Conservation (phyloP, 257 asterid genomes). For the Solanum tacnaense region DNA sequence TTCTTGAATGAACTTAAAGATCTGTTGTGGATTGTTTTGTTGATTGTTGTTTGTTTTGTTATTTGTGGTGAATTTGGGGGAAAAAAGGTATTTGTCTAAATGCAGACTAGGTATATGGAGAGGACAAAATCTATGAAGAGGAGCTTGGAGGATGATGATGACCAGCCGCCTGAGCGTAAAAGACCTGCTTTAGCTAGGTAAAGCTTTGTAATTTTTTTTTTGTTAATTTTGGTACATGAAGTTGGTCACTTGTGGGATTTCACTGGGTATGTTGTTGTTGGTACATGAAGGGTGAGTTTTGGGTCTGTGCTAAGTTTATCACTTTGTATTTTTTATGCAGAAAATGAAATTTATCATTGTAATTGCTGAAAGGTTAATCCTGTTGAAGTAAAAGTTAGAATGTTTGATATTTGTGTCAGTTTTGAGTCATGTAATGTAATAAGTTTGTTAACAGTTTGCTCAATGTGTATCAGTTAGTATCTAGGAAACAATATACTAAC, state of each 20-base stretch:
- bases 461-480: not conserved
- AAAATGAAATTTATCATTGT: not conserved
- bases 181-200: constrained; percentile 54
- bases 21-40: not conserved
- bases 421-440: not conserved
- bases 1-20: not conserved
- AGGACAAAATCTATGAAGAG: constrained; percentile 77
- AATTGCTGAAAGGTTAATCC: not conserved
- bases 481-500: not conserved
- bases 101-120: constrained; percentile 90
- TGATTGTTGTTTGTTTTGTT: constrained; percentile 1
- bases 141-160: constrained; percentile 61
- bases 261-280: not conserved
- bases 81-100: constrained; percentile 18
- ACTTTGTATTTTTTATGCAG: not conserved
- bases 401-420: not conserved
- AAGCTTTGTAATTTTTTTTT: not conserved
- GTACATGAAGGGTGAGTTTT: not conserved
- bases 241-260: not conserved
- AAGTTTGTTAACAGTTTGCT: not conserved
- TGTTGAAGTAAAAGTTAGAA: not conserved
- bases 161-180: constrained; percentile 53
- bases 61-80: not conserved
- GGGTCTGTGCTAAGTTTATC: not conserved
- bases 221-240: not conserved